A percentile compares a stretch with the other conserved stretches of the same genome.
These are phyloP conservation scores for Talaromyces sp. DNA, from an alignment of 2,329 filamentous ascomycete species.

Conservation along the genomic window DNA sequence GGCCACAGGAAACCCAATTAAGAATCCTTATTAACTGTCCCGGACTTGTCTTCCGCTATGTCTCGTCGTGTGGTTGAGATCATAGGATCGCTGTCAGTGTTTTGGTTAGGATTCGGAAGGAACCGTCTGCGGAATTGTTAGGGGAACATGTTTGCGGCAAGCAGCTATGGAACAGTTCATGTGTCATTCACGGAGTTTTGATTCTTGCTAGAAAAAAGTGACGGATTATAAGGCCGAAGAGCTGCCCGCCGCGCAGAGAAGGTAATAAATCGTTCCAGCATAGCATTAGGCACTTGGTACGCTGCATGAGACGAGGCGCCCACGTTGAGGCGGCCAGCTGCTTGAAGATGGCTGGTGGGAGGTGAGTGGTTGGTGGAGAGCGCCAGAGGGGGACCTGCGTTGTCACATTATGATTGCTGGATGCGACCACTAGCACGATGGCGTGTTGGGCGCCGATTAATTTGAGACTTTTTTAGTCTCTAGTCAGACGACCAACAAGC, in stretches of 20 bases:
- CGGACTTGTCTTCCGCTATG: neutral
- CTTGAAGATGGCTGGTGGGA: slow-evolving; percentile 2
- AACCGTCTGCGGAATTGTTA: neutral
- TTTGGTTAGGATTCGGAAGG: neutral
- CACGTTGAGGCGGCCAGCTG: slow-evolving; percentile 13
- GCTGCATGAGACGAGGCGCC: slow-evolving; percentile 8
- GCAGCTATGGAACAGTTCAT: neutral
- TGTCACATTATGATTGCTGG: slow-evolving; percentile 26
- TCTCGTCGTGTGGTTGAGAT: neutral
- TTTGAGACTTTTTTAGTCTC: neutral
- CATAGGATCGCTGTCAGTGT: neutral
- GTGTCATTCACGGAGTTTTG: neutral
- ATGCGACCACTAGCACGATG: slow-evolving; percentile 4
- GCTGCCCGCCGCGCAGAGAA: neutral
- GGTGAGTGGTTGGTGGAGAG: slow-evolving; percentile 17
- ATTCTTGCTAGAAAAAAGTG: neutral
- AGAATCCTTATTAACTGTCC: neutral
- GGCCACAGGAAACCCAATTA: neutral
- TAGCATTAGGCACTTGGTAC: slow-evolving; percentile 6
- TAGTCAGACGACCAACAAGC: neutral
- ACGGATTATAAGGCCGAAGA: slow-evolving; percentile 1
- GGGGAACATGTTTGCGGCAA: neutral
- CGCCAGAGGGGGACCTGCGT: slow-evolving; percentile 20
- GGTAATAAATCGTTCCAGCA: neutral
- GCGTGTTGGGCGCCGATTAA: slow-evolving; percentile 1